Percentiles rank a stretch among this genome's conserved stretches.
These are phyloP conservation scores for Dictyostelium firmibasis DNA, from an alignment of 78 protist genomes.

Conservation along the genomic window DNA sequence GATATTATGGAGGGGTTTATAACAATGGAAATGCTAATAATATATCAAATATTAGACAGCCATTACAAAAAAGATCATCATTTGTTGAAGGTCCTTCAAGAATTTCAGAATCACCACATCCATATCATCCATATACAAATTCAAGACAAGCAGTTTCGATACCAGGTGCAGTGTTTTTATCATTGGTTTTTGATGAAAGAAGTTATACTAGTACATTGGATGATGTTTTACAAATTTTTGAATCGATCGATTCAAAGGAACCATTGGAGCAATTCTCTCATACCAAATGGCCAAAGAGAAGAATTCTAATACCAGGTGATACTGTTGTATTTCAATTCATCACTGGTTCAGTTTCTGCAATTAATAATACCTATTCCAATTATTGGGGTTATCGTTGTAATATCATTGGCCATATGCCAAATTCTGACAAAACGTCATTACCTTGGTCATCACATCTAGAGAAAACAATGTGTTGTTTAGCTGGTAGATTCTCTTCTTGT, in stretches of 20 bases:
- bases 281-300: conserved; percentile 79
- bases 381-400: conserved; percentile 79
- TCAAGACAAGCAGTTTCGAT: conserved; percentile 46
- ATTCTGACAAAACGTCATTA: conserved; percentile 56
- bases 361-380: neutral
- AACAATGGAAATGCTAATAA: neutral
- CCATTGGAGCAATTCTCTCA: conserved; percentile 52
- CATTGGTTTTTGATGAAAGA: conserved; percentile 72
- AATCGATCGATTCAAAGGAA: conserved; percentile 42
- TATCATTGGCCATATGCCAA: conserved; percentile 82
- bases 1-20: neutral
- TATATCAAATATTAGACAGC: conserved; percentile 22
- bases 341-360: neutral
- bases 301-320: conserved; percentile 82
- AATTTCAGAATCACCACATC: conserved; percentile 73
- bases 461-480: conserved; percentile 78
- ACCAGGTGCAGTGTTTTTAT: conserved; percentile 75
- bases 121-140: conserved; percentile 71
- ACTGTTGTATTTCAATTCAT: conserved; percentile 74
- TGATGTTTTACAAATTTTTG: conserved; percentile 57
- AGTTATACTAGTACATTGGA: conserved; percentile 21
- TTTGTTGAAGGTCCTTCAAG: conserved; percentile 75
- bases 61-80: conserved; percentile 54
- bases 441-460: conserved; percentile 85
- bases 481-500: conserved; percentile 67